Base-by-base conservation (phyloP, 129 eudicot species). In the Deinandra increscens region DNA sequence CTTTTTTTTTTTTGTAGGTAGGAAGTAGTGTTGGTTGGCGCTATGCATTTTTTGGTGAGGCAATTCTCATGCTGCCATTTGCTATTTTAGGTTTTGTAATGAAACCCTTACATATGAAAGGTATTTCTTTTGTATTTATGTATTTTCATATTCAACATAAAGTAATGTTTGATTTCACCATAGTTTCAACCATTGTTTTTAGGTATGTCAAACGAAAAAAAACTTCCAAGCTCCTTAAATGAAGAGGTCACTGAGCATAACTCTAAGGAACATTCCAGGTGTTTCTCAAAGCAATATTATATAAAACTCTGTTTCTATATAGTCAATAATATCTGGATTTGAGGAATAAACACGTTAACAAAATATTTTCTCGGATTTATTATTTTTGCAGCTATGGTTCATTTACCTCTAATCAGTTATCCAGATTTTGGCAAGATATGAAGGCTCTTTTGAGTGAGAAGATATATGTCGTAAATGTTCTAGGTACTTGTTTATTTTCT, bases 61-160 rank as follows among this genome's bases (percentile, higher is more conserved):
- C 97, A 64, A 72, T 86, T 75, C 59, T 89, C 62, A 93, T 93
- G 98, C 78, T 83, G 44, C 97, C 98, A 20, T 93, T 89, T 82
- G 95, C 94, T 58, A 66, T 93, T 17, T 65, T 93, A 56, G 98
- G 98, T 67, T 93, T 93, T 66, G 66, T 76, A 9, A 87, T 89
- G 90, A 87, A 89, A 75, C 98, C 98, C 5, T 78, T 93, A 81
- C 88, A 86, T 70, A 73, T 93, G 85, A 93, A 93, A 89, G 98
- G 98, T 93, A 49, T 45, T 20, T 53, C 38, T 69, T 36, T 19
- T 26, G 22, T 13, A 9, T 59, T 5, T n/a, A 64, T 22, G 51
- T 58, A 10, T 46, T 43, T 56, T 12, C 18, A 17, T 51, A 46
- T 63, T 56, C 29, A 56, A 71, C 58, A 18, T 55, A 38, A 12